A percentile compares a stretch with the other conserved stretches of the same genome.
Conservation (phyloP, 352 stramenopile genomes). For the Phytophthora sansomeana region DNA sequence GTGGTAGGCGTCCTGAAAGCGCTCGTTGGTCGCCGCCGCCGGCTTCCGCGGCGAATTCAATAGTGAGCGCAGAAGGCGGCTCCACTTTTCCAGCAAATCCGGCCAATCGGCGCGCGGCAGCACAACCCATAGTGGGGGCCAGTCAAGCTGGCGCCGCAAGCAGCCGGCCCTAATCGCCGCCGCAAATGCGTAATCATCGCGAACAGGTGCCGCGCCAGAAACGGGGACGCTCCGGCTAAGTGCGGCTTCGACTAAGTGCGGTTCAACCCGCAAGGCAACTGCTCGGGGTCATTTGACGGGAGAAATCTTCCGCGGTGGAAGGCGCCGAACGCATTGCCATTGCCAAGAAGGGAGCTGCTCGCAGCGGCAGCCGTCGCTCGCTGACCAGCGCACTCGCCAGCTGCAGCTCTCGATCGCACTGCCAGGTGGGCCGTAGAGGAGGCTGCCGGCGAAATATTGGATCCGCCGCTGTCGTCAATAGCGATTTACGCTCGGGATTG, state of each 20-base stretch:
- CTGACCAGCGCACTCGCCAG: slow-evolving; percentile 3
- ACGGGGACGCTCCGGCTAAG: neutral
- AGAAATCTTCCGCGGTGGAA: slow-evolving; percentile 11
- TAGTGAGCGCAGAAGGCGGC: slow-evolving; percentile 15
- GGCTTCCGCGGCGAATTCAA: slow-evolving; percentile 23
- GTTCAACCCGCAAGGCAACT: neutral
- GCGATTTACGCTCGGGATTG: neutral
- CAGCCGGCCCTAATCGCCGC: neutral
- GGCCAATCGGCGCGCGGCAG: slow-evolving; percentile 20
- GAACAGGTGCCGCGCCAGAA: slow-evolving; percentile 28
- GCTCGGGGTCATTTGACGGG: neutral
- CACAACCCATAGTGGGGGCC: slow-evolving; percentile 7
- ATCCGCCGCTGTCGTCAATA: slow-evolving; percentile 18
- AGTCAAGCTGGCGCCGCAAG: slow-evolving; percentile 13
- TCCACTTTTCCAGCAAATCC: slow-evolving; percentile 26
- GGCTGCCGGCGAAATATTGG: slow-evolving; percentile 5
- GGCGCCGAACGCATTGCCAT: neutral
- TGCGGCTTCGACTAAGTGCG: slow-evolving; percentile 3
- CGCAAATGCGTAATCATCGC: slow-evolving; percentile 34
- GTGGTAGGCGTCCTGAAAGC: slow-evolving; percentile 3
- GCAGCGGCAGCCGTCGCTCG: neutral
- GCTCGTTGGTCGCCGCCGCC: neutral
- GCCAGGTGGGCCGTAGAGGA: slow-evolving; percentile 16
- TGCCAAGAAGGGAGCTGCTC: neutral
- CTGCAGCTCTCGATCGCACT: neutral